Percentiles rank a stretch among this genome's conserved stretches.
These are phyloP conservation scores for Cornus florida DNA, from an alignment of 148 eudicot genomes.

Conservation along the genomic window DNA sequence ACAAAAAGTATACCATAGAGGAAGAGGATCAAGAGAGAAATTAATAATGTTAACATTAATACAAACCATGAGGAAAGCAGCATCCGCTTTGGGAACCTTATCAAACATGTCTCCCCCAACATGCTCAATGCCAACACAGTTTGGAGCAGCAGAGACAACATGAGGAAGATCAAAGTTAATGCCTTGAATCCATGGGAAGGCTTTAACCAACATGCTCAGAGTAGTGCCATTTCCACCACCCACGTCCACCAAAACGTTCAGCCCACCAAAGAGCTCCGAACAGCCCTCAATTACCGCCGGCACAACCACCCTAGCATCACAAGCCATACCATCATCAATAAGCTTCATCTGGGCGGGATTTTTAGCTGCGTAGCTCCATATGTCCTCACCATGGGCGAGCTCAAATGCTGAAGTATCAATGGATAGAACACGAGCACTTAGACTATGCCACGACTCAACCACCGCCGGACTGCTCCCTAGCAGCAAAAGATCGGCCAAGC, in stretches of 20 bases:
- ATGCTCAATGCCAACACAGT: conserved; percentile 34
- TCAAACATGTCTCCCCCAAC: conserved; percentile 68
- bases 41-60: no score
- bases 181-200: no score
- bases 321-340: conserved; percentile 61
- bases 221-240: no score
- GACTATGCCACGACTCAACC: conserved; percentile 56
- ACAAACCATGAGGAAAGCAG: conserved; percentile 43
- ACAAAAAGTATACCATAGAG: no score
- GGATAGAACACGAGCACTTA: conserved; percentile 33
- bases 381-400: conserved; percentile 41
- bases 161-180: no score
- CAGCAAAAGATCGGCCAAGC: conserved; percentile 43
- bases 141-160: conserved; percentile 39
- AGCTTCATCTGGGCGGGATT: conserved; percentile 47
- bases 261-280: neutral
- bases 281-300: conserved; percentile 37
- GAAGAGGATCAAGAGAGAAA: no score
- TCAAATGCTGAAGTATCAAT: conserved; percentile 30
- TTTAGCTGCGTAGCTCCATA: conserved; percentile 45
- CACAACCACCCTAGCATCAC: conserved; percentile 43
- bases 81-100: conserved; percentile 58
- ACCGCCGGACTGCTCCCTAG: conserved; percentile 45
- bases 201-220: no score
- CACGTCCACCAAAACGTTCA: no score